phyloP scores from a whole-genome alignment of 192 early-diverging fungal species.

The Paraglomus brasilianum region DNA sequence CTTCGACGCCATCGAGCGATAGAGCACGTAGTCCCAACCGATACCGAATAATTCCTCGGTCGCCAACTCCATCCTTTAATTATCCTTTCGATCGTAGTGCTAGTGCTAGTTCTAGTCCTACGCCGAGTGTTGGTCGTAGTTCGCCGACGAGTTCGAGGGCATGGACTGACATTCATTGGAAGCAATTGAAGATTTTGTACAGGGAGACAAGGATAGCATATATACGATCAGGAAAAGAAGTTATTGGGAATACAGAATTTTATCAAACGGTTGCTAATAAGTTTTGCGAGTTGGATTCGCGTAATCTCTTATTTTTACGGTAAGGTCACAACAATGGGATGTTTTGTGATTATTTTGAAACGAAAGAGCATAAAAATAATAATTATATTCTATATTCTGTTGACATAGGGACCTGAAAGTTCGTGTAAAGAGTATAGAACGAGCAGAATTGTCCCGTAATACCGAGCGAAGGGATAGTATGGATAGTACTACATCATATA shows the following conservation, averaged over 20 bases:
- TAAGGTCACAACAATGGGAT: not conserved
- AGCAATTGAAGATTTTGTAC: not conserved
- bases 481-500: not conserved
- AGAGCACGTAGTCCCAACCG: too few relatives aligned
- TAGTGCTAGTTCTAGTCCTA: not conserved
- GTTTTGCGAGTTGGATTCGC: not conserved
- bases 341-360: not conserved
- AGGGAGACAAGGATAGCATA: constrained; percentile 10
- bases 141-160: not conserved
- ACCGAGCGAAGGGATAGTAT: not conserved
- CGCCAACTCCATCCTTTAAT: not conserved
- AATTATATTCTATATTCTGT: not conserved
- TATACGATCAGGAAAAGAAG: not conserved
- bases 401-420: not conserved
- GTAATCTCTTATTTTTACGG: constrained; percentile 6
- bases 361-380: not conserved
- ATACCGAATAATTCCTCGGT: not conserved
- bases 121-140: not conserved
- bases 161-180: constrained; percentile 6
- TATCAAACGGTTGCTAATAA: not conserved
- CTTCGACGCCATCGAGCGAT: too few relatives aligned
- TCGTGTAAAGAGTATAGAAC: not conserved
- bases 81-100: not conserved
- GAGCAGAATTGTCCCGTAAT: not conserved
- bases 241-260: not conserved